Base-by-base conservation (phyloP, 495 filamentous ascomycete genomes). In the Penicillium argentinense region DNA sequence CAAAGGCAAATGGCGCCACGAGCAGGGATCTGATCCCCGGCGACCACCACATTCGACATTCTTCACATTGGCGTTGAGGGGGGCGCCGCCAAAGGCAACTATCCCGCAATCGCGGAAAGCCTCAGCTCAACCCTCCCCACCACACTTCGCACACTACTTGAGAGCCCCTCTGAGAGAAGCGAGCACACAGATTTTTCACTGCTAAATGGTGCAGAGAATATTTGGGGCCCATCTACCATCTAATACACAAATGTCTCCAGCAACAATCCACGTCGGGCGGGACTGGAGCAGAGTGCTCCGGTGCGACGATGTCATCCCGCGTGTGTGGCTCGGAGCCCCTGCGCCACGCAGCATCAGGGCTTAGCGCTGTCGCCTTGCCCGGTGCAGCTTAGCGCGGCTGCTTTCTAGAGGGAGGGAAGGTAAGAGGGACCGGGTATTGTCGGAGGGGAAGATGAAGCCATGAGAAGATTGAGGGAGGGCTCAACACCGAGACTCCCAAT, bases 271-370 rank as follows among this genome's bases (percentile, higher is more conserved):
- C n/a, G n/a, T n/a, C n/a, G n/a, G n/a, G n/a, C n/a, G n/a, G 9
- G 30, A 33, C 30, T 46, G 56, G 54, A 60, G 57, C 54, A 60
- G 39, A 45, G 39, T 60, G 50, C 57, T 60, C 57, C 57, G 57
- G 42, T 21, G 13, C 13, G 39, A 51, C 41, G 43, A 55, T 55
- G 58, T 55, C 48, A 55, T 61, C 54, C 48, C 53, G 52, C 52
- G 36, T 48, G 25, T 51, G 53, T 51, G 49, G 49, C 53, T 56
- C 56, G 39, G 27, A 51, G 38, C 43, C 46, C 53, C 49, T 56
- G 53, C 53, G 57, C 57, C 53, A 57, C 57, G 42, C 26, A 47
- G 45, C n/a, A 19, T 30, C 39, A 36, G 40, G 45, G 45, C 54
- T 49, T 49, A 57, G 53, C 32, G 38, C 39, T 14, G 18, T 11